A percentile compares a stretch with the other conserved stretches of the same genome.
These are phyloP conservation scores for Colletotrichum endophyticum DNA, from an alignment of 2,329 filamentous ascomycete genomes.

Conservation along the genomic window DNA sequence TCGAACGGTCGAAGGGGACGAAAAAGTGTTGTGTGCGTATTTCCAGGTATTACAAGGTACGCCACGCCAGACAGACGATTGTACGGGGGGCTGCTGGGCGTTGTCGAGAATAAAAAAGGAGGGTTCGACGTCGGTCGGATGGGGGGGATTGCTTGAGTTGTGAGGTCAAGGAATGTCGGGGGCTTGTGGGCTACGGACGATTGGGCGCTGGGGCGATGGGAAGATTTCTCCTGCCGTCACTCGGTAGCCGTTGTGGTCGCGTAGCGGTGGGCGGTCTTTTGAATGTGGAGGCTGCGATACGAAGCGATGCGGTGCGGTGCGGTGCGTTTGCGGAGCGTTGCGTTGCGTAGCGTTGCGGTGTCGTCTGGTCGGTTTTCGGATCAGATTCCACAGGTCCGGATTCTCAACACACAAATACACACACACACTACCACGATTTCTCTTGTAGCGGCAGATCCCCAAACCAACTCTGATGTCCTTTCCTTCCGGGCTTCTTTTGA, in stretches of 20 bases:
- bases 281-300: conserved; percentile 19
- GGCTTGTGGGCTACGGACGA: conserved; percentile 16
- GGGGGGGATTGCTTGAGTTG: background rate
- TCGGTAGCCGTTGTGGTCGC: conserved; percentile 19
- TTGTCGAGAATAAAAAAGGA: conserved; percentile 18
- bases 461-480: conserved; percentile 11
- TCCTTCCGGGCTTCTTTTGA: conserved; percentile 6
- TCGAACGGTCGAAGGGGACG: conserved; percentile 7
- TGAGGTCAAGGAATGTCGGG: conserved; percentile 26
- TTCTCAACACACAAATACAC: background rate
- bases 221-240: conserved; percentile 21
- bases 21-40: conserved; percentile 8
- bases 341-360: background rate
- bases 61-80: conserved; percentile 12
- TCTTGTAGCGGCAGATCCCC: background rate
- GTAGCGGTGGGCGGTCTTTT: conserved; percentile 16
- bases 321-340: background rate
- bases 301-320: conserved; percentile 1
- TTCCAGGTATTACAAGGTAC: conserved; percentile 24
- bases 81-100: conserved; percentile 4
- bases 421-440: background rate
- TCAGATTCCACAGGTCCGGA: conserved; percentile 10
- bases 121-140: conserved; percentile 18
- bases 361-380: conserved; percentile 8
- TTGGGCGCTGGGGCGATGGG: conserved; percentile 9